Evolutionary conservation across 306 rosid species (phyloP).

Genomic region (Sechiopsis laciniata): DNA sequence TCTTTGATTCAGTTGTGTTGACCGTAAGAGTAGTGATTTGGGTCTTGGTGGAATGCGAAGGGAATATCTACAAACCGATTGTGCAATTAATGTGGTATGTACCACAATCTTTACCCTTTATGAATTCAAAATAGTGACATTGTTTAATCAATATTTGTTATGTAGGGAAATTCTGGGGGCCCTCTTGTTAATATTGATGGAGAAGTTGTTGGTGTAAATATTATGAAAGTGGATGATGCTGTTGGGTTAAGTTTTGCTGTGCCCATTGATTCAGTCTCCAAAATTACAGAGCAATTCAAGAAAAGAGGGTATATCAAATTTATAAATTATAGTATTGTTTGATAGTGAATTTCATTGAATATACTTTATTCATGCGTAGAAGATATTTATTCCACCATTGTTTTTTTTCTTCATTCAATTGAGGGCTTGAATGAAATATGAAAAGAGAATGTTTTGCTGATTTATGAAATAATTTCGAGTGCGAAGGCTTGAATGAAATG

Average conservation of each 20-base stretch:
- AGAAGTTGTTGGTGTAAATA: constrained; percentile 79
- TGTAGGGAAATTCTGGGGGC: constrained; percentile 92
- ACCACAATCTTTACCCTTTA: constrained; percentile 21
- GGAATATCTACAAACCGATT: constrained; percentile 80
- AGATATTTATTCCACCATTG: not conserved
- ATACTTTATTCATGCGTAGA: not conserved
- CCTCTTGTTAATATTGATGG: constrained; percentile 88
- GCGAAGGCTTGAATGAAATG: too few relatives aligned
- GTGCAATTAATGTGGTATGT: constrained; percentile 62
- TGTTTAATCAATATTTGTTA: constrained; percentile 7
- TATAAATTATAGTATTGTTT: not conserved
- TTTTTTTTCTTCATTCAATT: not conserved
- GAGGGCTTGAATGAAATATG: not conserved
- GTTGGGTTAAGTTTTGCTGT: constrained; percentile 86
- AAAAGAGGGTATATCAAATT: constrained; percentile 47
- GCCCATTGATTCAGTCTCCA: constrained; percentile 66
- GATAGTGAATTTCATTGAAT: not conserved
- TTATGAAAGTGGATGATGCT: constrained; percentile 62
- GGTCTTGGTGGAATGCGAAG: constrained; percentile 69
- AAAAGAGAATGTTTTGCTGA: too few relatives aligned
- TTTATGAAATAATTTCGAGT: too few relatives aligned
- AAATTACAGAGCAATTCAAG: constrained; percentile 68
- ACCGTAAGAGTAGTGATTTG: constrained; percentile 89
- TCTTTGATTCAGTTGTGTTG: constrained; percentile 55
- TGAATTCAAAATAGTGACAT: not conserved